phyloP scores from a whole-genome alignment of 768 basidiomycete genomes.

The Daedalea quercina region DNA sequence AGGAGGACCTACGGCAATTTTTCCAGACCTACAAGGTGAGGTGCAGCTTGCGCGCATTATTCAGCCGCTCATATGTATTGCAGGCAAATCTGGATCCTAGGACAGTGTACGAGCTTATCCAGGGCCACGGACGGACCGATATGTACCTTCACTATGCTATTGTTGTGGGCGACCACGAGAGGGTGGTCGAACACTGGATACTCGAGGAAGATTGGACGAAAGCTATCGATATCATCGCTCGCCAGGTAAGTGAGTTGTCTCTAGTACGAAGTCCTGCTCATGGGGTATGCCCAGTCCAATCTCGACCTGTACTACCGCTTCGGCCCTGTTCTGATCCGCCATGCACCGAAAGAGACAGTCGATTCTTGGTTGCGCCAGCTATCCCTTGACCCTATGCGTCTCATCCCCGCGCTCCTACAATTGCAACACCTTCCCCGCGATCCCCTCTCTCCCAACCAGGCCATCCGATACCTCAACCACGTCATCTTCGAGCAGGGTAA shows the following conservation, averaged over 20 bases:
- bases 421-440: conserved; percentile 69
- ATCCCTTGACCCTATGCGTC: conserved; percentile 70
- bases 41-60: neutral
- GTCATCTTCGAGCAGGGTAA: conserved; percentile 77
- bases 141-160: conserved; percentile 88
- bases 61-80: neutral
- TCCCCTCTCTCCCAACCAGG: conserved; percentile 74
- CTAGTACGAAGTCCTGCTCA: neutral
- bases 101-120: conserved; percentile 89
- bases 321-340: conserved; percentile 79
- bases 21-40: conserved; percentile 89
- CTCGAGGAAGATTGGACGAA: conserved; percentile 89
- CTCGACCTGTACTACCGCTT: conserved; percentile 91
- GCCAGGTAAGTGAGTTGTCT: conserved; percentile 52
- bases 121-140: conserved; percentile 88
- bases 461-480: conserved; percentile 83
- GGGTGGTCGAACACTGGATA: conserved; percentile 89
- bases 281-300: conserved; percentile 45
- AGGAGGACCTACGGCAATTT: conserved; percentile 91
- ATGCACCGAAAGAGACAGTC: conserved; percentile 83
- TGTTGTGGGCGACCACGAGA: conserved; percentile 70
- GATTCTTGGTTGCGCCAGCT: conserved; percentile 89
- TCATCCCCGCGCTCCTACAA: conserved; percentile 85
- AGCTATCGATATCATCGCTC: conserved; percentile 84
- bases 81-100: conserved; percentile 79